Percentiles rank a stretch among this genome's conserved stretches.
These are phyloP conservation scores for Kazachstania taianensis DNA, from an alignment of 805 yeast genomes.

Conservation along the genomic window DNA sequence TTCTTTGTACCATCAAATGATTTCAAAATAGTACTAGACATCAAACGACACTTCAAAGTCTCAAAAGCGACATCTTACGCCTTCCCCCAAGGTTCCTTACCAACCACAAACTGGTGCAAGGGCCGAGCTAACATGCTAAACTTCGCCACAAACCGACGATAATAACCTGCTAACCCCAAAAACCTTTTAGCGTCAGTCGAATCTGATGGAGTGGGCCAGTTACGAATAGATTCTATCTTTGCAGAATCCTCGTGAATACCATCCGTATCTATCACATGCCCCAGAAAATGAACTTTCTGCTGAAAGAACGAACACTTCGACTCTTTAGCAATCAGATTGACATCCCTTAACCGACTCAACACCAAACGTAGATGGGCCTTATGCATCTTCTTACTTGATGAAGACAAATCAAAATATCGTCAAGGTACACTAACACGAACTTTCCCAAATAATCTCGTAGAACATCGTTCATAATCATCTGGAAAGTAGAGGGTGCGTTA, in stretches of 20 bases:
- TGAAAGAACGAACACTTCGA: not conserved
- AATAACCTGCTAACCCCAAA: slow-evolving; percentile 11
- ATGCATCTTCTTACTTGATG: slow-evolving; percentile 5
- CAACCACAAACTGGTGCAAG: slow-evolving; percentile 4
- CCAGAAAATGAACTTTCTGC: not conserved
- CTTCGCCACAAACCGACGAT: slow-evolving; percentile 10
- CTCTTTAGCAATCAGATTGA: not conserved
- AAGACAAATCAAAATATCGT: slow-evolving; percentile 11
- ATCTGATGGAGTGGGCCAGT: slow-evolving; percentile 4
- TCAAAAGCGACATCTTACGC: slow-evolving; percentile 3
- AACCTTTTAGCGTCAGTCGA: slow-evolving; percentile 13
- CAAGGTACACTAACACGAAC: slow-evolving; percentile 10
- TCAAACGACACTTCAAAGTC: slow-evolving; percentile 1
- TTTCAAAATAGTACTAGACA: slow-evolving; percentile 3
- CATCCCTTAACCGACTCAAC: not conserved
- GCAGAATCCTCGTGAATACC: no score
- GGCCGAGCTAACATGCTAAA: slow-evolving; percentile 8
- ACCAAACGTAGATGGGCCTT: slow-evolving; percentile 10
- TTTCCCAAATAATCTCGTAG: slow-evolving; percentile 9
- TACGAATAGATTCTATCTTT: no score
- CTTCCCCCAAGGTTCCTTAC: no score
- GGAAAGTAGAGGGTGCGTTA: slow-evolving; percentile 13
- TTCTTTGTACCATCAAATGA: slow-evolving; percentile 1
- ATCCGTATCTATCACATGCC: slow-evolving; percentile 8
- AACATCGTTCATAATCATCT: slow-evolving; percentile 13